Conservation (phyloP, 1,139 yeast genomes). For the Yamadazyma jaroonii region DNA sequence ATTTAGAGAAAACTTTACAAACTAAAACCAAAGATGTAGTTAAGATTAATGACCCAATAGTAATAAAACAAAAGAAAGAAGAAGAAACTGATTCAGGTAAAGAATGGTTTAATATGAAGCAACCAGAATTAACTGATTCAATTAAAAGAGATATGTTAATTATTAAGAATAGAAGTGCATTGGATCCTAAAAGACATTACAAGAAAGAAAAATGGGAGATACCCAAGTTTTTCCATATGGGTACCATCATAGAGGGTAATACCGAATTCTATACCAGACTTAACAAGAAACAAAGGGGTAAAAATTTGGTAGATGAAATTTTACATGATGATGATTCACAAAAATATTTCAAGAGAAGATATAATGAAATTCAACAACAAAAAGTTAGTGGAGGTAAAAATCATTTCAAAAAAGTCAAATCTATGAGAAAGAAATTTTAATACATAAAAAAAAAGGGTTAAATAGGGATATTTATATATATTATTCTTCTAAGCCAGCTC, state of each 20-base stretch:
- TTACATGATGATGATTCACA: conserved; percentile 68
- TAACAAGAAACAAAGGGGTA: conserved; percentile 68
- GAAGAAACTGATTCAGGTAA: conserved; percentile 41
- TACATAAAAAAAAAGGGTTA: neutral
- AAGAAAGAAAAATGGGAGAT: conserved; percentile 80
- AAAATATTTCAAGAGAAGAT: conserved; percentile 82
- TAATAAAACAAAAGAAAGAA: conserved; percentile 15
- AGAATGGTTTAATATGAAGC: conserved; percentile 83
- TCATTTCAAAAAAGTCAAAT: conserved; percentile 63
- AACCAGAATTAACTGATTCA: conserved; percentile 71
- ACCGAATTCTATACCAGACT: conserved; percentile 75
- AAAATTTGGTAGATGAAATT: conserved; percentile 77
- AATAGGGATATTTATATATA: neutral
- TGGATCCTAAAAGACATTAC: conserved; percentile 95
- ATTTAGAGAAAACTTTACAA: conserved; percentile 22
- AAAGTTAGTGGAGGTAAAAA: conserved; percentile 76
- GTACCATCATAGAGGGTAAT: conserved; percentile 81
- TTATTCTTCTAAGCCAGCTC: conserved; percentile 44
- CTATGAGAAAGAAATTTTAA: conserved; percentile 55
- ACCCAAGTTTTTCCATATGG: conserved; percentile 84
- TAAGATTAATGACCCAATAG: conserved; percentile 53
- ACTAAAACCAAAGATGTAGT: conserved; percentile 21
- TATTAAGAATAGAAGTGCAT: conserved; percentile 81
- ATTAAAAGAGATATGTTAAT: conserved; percentile 75
- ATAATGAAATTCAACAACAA: conserved; percentile 69